Conservation (phyloP, 306 rosid species). For the Acacia acuminata region DNA sequence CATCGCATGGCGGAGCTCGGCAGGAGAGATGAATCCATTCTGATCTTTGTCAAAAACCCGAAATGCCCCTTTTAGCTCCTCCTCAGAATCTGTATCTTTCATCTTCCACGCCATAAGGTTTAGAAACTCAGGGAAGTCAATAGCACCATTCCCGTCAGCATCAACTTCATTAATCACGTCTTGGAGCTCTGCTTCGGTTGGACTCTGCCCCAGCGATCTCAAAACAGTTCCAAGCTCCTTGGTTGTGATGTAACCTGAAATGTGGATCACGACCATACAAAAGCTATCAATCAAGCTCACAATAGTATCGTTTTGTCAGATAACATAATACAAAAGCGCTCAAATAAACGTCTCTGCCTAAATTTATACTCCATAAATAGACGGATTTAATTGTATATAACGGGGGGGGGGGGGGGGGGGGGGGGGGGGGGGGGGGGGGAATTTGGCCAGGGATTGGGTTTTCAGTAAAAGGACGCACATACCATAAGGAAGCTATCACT, state of each 20-base stretch:
- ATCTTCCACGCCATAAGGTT: slow-evolving; percentile 61
- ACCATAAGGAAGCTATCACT: neutral
- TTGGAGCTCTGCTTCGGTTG: slow-evolving; percentile 64
- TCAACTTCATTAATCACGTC: slow-evolving; percentile 67
- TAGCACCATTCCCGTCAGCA: slow-evolving; percentile 59
- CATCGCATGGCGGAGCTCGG: slow-evolving; percentile 89
- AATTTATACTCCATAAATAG: neutral
- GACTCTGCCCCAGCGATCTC: slow-evolving; percentile 66
- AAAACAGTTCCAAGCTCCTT: slow-evolving; percentile 88
- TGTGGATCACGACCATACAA: neutral
- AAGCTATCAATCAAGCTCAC: neutral
- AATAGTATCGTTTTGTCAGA: neutral
- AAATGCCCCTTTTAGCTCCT: slow-evolving; percentile 81
- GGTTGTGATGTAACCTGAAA: slow-evolving; percentile 81
- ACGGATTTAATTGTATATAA: too few relatives aligned
- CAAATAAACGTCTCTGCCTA: neutral
- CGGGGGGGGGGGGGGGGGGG: too few relatives aligned
- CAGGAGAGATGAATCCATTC: slow-evolving; percentile 87
- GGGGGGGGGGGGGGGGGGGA: rapidly evolving
- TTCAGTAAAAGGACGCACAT: neutral
- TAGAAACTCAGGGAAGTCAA: slow-evolving; percentile 61
- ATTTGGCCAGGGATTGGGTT: too few relatives aligned
- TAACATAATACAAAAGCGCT: neutral
- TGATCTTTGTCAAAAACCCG: slow-evolving; percentile 82
- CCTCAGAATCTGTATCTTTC: slow-evolving; percentile 85